Evolutionary conservation across 768 basidiomycete genomes (phyloP), one percentile per base, ranked within the genome.

Genomic region (Amanita exitialis): DNA sequence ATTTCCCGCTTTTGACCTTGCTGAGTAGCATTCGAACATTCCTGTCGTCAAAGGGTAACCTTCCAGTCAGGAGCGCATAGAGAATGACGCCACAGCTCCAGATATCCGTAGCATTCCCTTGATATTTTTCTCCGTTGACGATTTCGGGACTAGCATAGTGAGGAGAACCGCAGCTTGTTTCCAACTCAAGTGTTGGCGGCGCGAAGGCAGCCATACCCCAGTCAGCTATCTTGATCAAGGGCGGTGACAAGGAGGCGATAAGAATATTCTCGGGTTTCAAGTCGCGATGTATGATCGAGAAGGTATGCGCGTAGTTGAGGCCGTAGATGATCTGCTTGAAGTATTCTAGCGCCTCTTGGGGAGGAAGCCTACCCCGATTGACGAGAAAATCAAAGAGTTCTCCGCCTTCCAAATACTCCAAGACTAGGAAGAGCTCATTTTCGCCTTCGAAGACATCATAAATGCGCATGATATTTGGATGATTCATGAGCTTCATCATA

Each of bases 401-500:
- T 56, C 95, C 95, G 27, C 94, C 92, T 66, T 93, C 83, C 45
- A 97, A 86, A 62, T 94, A 97, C 68, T 97, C 95, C 47, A 97
- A 77, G 30, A 97, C 83, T 28, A 97, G 81, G 67, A 86, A 96
- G 37, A 97, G 82, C 57, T 95, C 90, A 60, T 78, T 83, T 37
- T 88, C 82, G 62, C 90, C 88, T 68, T 97, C 92, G 67, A 88
- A 96, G 49, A 97, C 94, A 62, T 98, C 94, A 66, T 90, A 93
- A 36, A 98, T 84, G 54, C 86, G 82, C 73, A 97, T 80, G 59
- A 98, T 91, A 67, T 96, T 96, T 1, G 92, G 94, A 63, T 98
- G 94, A 61, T 94, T 90, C 83, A 98, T 93, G 59, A 97, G 85
- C 66, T 97, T 98, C 94, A 98, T 95, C 83, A 97, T 93, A 51